Percentiles rank a stretch among this genome's conserved stretches.
These are phyloP conservation scores for Blastobotrys persicus DNA, from an alignment of 1,139 yeast genomes.

Conservation along the genomic window DNA sequence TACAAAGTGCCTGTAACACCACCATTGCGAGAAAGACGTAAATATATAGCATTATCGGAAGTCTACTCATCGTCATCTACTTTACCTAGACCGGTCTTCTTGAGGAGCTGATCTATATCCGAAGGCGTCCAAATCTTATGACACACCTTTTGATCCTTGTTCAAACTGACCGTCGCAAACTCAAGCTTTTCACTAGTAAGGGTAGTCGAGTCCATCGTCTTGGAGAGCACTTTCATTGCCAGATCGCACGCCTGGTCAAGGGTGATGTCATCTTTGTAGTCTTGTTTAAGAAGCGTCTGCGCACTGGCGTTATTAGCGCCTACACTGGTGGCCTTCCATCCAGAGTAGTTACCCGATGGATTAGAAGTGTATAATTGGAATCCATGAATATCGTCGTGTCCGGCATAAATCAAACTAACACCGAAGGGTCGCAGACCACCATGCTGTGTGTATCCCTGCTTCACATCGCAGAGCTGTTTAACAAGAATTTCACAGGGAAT, in stretches of 20 bases:
- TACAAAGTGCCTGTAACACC: too few relatives aligned
- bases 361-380: constrained; percentile 93
- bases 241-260: constrained; percentile 80
- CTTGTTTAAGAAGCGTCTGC: constrained; percentile 92
- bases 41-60: too few relatives aligned
- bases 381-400: constrained; percentile 85
- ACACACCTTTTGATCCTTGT: constrained; percentile 48
- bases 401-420: constrained; percentile 93
- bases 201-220: constrained; percentile 89
- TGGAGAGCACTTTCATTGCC: constrained; percentile 87
- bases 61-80: constrained; percentile 48
- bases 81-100: constrained; percentile 67
- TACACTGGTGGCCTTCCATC: constrained; percentile 97
- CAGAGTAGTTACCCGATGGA: constrained; percentile 96
- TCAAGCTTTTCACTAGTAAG: constrained; percentile 86
- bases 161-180: constrained; percentile 71
- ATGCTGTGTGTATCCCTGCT: constrained; percentile 97
- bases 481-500: constrained; percentile 91
- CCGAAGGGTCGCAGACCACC: constrained; percentile 99
- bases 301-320: constrained; percentile 98
- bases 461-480: constrained; percentile 84
- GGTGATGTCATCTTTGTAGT: constrained; percentile 77
- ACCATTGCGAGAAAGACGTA: too few relatives aligned
- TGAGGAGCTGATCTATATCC: constrained; percentile 72
- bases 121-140: constrained; percentile 77